Conservation (phyloP, 2,329 filamentous ascomycete species). For the Trichophyton mentagrophytes region DNA sequence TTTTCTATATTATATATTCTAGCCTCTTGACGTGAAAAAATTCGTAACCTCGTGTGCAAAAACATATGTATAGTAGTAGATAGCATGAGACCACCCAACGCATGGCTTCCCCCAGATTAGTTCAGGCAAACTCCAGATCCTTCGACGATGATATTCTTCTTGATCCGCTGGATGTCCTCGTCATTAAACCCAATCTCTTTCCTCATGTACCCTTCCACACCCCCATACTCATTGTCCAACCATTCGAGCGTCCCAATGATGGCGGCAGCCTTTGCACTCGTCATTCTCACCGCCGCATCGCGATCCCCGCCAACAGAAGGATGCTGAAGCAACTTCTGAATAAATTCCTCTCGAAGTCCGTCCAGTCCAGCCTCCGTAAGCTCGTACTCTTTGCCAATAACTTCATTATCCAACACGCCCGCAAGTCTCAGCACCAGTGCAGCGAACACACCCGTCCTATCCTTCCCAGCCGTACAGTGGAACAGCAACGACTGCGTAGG, state of each 20-base stretch:
- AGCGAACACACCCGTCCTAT: slow-evolving; percentile 58
- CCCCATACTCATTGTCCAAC: slow-evolving; percentile 49
- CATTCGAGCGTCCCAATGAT: slow-evolving; percentile 41
- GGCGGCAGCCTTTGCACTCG: slow-evolving; percentile 36
- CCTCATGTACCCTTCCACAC: slow-evolving; percentile 50
- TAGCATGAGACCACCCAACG: background rate
- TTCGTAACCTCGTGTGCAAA: background rate
- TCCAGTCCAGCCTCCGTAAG: slow-evolving; percentile 22
- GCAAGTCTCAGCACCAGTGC: slow-evolving; percentile 53
- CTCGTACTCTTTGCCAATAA: slow-evolving; percentile 34
- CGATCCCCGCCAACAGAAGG: slow-evolving; percentile 38
- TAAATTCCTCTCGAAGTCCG: slow-evolving; percentile 40
- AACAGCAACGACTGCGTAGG: slow-evolving; percentile 44
- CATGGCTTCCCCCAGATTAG: background rate
- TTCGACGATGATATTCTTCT: slow-evolving; percentile 37
- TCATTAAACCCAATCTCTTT: slow-evolving; percentile 46
- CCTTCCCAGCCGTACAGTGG: slow-evolving; percentile 67
- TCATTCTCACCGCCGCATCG: slow-evolving; percentile 34
- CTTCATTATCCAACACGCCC: slow-evolving; percentile 44
- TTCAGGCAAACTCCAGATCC: slow-evolving; percentile 12
- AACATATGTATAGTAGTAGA: background rate
- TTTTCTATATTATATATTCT: slow-evolving; percentile 4
- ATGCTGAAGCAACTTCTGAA: slow-evolving; percentile 36
- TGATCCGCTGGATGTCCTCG: slow-evolving; percentile 39
- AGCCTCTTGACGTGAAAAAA: background rate